Percentiles rank a stretch among this genome's conserved stretches.
Conservation (phyloP, 495 filamentous ascomycete genomes). For the Terfezia boudieri region DNA sequence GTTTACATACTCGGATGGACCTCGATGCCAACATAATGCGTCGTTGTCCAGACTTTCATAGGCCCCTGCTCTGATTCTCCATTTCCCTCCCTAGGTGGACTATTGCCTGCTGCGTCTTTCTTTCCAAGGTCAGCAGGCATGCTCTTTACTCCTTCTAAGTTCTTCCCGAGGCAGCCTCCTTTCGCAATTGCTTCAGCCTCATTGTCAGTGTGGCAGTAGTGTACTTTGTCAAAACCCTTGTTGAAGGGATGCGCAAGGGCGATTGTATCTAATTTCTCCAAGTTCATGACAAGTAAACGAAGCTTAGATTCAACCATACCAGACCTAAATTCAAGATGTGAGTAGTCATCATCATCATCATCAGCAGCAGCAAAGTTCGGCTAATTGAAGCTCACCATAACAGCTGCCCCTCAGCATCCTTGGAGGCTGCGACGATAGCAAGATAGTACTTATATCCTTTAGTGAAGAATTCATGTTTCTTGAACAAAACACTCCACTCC, state of each 20-base stretch:
- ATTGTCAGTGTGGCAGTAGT: slow-evolving; percentile 45
- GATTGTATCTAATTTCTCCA: slow-evolving; percentile 54
- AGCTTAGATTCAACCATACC: slow-evolving; percentile 86
- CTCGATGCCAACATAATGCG: slow-evolving; percentile 71
- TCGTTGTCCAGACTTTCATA: slow-evolving; percentile 49
- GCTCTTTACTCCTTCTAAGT: slow-evolving; percentile 28
- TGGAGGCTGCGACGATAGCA: slow-evolving; percentile 65
- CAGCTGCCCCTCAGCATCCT: slow-evolving; percentile 60
- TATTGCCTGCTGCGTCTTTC: slow-evolving; percentile 24
- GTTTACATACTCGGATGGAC: slow-evolving; percentile 34
- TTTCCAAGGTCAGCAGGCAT: slow-evolving; percentile 24
- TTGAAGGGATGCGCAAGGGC: slow-evolving; percentile 76
- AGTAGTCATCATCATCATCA: not conserved
- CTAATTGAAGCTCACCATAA: slow-evolving; percentile 31
- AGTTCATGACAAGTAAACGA: slow-evolving; percentile 52
- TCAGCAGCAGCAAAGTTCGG: not conserved
- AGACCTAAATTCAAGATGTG: slow-evolving; percentile 24
- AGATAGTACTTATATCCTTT: slow-evolving; percentile 84
- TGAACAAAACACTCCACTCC: slow-evolving; percentile 72
- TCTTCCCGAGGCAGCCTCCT: slow-evolving; percentile 11
- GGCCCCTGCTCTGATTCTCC: slow-evolving; percentile 15
- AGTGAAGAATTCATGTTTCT: slow-evolving; percentile 79
- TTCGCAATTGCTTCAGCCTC: slow-evolving; percentile 45
- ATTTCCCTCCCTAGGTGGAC: slow-evolving; percentile 22
- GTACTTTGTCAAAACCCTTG: slow-evolving; percentile 68